Evolutionary conservation across 1,284 basidiomycete species (phyloP), one percentile per base, ranked within the genome.

Genomic region (Lignosus rhinocerotis): DNA sequence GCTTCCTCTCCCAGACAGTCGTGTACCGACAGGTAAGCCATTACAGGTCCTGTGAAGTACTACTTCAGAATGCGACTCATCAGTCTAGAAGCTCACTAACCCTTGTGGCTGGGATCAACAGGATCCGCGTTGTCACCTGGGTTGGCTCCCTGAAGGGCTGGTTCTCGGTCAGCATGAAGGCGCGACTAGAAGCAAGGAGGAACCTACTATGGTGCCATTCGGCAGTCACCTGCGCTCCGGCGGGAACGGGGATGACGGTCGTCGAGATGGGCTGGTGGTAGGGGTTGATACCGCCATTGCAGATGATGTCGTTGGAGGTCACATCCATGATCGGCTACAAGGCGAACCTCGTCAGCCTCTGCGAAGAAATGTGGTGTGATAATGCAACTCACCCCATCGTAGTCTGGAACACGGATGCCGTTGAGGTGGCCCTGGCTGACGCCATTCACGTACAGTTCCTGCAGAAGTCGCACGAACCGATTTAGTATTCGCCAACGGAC

Each of bases 261-360:
- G 76, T 69, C 47, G 83, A 76, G 59, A 87, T 70, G 10, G 81
- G 80, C 65, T 79, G 72, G 71, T 83, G 78, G 69, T 81, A 83
- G 0, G 82, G 81, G 67, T 83, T 85, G 66, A 84, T 83, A 31
- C 83, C 83, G 33, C 83, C 83, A 58, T 85, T 85, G 73, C 83
- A 84, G 58, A 83, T 82, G 45, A 85, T 51, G 65, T 84, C 74
- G 69, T 82, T 83, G 0, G 81, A 83, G 5, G 76, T 81, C 5
- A 83, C 80, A 62, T 83, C 78, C 38, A 65, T 79, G 56, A 84
- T 81, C 8, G 82, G 80, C 81, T 83, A 54, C 14, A 41, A 33
- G 9, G 16, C 6, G 33, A 34, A 9, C 6, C 7, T 6, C 6
- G 30, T 45, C n/a, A 36, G 19, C 11, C n/a, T 44, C 19, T 33